Evolutionary conservation across 768 basidiomycete genomes (phyloP), one percentile per base, ranked within the genome.

Genomic region (Crassisporium funariophilum): DNA sequence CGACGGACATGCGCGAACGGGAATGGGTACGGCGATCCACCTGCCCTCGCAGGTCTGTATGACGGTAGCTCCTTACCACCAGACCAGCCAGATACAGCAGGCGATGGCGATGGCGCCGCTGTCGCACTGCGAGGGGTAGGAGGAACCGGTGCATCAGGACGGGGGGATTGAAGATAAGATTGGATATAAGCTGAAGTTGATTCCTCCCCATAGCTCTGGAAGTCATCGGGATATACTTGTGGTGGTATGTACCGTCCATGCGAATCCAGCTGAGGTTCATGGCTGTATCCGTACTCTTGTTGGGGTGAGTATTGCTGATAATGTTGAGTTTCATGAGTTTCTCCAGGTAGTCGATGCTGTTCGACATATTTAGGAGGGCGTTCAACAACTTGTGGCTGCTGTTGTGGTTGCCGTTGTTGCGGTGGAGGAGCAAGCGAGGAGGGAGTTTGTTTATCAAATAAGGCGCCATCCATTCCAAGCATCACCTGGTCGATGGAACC

Each of bases 41-140:
- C 77, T 4, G 78, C 78, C 7, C 74, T 72, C 2, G 80, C 69
- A 0, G 83, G 80, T 50, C 79, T 83, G 53, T 74, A 75, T 0
- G 72, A 68, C 1, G 70, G 69, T 23, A 69, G 58, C 4, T 68
- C 63, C 47, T 73, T 67, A 31, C 64, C 67, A 47, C 21, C 64
- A 64, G 72, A 33, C 29, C 53, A 46, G 45, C 73, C 75, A 1
- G 81, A 78, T 16, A 84, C 61, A 19, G 83, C 67, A 0, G 88
- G 87, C 1, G 83, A 86, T 0, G 86, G 88, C 0, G 86, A 84
- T 0, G 86, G 84, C 1, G 86, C 84, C 6, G 84, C 79, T 0
- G 86, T 86, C 47, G 86, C 83, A 39, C 79, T 84, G 44, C 86
- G 85, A 3, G 87, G 88, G 0, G 89, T 91, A 0, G 89, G 88